Percentiles rank a stretch among this genome's conserved stretches.
These are phyloP conservation scores for Rhodotorula sphaerocarpa DNA, from an alignment of 768 basidiomycete genomes.

Conservation along the genomic window DNA sequence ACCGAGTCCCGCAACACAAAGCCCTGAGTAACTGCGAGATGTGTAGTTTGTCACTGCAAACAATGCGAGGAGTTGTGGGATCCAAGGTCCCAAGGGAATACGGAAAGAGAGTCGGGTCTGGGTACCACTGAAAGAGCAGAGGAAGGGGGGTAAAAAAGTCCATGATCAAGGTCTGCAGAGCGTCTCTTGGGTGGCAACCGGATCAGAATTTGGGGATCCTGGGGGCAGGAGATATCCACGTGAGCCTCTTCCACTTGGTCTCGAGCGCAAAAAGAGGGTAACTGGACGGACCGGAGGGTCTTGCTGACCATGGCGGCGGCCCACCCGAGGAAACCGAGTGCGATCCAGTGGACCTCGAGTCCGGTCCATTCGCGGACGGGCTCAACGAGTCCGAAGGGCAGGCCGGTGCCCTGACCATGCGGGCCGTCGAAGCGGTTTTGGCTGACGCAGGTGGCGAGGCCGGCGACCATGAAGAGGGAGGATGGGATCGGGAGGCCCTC, in stretches of 20 bases:
- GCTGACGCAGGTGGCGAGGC: constrained; percentile 61
- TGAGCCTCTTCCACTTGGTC: not conserved
- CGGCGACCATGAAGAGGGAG: constrained; percentile 65
- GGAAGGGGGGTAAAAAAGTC: not conserved
- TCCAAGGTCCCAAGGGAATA: no score
- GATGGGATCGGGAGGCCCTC: constrained; percentile 96
- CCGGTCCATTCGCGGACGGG: constrained; percentile 40
- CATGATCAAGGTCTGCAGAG: no score
- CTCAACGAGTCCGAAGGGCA: constrained; percentile 44
- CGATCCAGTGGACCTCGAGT: constrained; percentile 68
- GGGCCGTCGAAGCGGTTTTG: constrained; percentile 4
- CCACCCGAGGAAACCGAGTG: constrained; percentile 72
- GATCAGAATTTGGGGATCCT: constrained; percentile 7
- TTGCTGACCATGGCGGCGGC: constrained; percentile 97
- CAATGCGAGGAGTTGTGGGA: no score
- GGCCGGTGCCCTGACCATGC: constrained; percentile 55
- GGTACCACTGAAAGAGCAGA: no score
- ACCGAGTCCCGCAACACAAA: no score
- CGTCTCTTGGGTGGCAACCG: not conserved
- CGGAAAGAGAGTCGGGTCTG: no score
- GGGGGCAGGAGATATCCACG: not conserved
- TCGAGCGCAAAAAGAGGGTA: not conserved
- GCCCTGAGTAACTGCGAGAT: no score
- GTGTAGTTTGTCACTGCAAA: no score
- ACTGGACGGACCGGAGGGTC: constrained; percentile 53